phyloP scores from a whole-genome alignment of 2,329 filamentous ascomycete species.

The Hawksworthiomyces lignivorus region DNA sequence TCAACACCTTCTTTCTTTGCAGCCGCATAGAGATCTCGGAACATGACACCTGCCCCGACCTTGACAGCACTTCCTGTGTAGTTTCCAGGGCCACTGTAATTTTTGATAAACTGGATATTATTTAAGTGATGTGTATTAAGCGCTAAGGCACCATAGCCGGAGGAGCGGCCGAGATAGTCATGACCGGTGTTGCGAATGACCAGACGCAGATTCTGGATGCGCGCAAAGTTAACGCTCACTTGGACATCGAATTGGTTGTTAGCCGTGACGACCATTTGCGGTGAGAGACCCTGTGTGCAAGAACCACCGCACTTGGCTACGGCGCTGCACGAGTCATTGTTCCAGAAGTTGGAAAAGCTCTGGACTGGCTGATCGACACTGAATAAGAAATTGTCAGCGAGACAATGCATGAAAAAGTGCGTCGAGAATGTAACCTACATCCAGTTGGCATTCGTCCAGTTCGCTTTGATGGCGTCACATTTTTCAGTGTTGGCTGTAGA shows the following conservation, averaged over 20 bases:
- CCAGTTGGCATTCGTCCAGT: constrained; percentile 28
- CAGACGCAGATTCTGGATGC: constrained; percentile 40
- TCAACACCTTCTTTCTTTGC: constrained; percentile 32
- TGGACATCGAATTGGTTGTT: constrained; percentile 20
- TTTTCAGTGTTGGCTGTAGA: constrained; percentile 28
- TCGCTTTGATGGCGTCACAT: constrained; percentile 24
- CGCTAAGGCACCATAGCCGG: constrained; percentile 48
- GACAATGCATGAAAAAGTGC: constrained; percentile 1
- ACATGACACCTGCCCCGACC: constrained; percentile 41
- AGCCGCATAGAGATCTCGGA: constrained; percentile 31
- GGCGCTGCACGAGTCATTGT: constrained; percentile 8
- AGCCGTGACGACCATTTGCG: constrained; percentile 23
- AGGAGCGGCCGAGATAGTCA: constrained; percentile 50
- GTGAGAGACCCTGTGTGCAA: constrained; percentile 32
- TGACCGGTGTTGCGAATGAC: constrained; percentile 47
- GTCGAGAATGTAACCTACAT: constrained; percentile 16
- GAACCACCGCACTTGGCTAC: constrained; percentile 20
- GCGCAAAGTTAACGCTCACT: constrained; percentile 32
- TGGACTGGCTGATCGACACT: constrained; percentile 20
- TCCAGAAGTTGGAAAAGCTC: constrained; percentile 17
- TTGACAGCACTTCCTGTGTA: constrained; percentile 40
- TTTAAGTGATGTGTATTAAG: constrained; percentile 47
- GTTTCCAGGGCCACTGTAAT: constrained; percentile 22
- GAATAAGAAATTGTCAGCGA: neutral
- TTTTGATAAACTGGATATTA: constrained; percentile 32